Evolutionary conservation across 371 early-diverging fungal genomes (phyloP).

Genomic region (Phascolomyces articulosus): DNA sequence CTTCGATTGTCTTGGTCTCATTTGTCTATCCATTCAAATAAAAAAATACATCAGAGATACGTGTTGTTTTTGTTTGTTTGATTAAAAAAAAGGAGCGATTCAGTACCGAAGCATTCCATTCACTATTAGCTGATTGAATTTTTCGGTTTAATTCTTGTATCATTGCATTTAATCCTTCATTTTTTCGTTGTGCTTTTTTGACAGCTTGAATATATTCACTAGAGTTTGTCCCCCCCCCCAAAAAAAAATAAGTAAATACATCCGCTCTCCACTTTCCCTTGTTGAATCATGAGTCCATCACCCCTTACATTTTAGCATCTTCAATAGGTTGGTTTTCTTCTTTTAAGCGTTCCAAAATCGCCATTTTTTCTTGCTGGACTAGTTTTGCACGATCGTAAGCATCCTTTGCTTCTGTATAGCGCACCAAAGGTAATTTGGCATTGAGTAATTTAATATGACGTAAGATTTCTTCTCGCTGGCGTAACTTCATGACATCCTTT

Average conservation of each 20-base stretch:
- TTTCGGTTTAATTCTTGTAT: too few species aligned
- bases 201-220: not conserved
- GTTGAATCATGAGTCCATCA: not conserved
- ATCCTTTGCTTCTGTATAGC: constrained; percentile 64
- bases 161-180: too few species aligned
- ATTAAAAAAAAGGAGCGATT: too few species aligned
- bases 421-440: constrained; percentile 64
- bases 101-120: too few species aligned
- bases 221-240: too few species aligned
- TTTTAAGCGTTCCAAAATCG: constrained; percentile 34
- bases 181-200: too few species aligned
- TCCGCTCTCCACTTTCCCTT: not conserved
- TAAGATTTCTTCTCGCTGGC: constrained; percentile 68
- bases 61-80: too few species aligned
- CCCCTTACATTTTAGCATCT: not conserved
- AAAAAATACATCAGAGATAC: too few species aligned
- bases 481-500: constrained; percentile 74
- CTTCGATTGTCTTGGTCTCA: not conserved
- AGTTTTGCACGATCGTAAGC: constrained; percentile 57
- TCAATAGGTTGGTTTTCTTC: constrained; percentile 49
- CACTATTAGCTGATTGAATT: too few species aligned
- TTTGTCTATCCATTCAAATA: not conserved
- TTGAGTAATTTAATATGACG: constrained; percentile 34
- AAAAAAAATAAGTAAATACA: not conserved
- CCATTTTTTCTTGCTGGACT: constrained; percentile 31